Percentiles rank a stretch among this genome's conserved stretches.
These are phyloP conservation scores for Anisodus tanguticus DNA, from an alignment of 257 asterid species.

Conservation along the genomic window DNA sequence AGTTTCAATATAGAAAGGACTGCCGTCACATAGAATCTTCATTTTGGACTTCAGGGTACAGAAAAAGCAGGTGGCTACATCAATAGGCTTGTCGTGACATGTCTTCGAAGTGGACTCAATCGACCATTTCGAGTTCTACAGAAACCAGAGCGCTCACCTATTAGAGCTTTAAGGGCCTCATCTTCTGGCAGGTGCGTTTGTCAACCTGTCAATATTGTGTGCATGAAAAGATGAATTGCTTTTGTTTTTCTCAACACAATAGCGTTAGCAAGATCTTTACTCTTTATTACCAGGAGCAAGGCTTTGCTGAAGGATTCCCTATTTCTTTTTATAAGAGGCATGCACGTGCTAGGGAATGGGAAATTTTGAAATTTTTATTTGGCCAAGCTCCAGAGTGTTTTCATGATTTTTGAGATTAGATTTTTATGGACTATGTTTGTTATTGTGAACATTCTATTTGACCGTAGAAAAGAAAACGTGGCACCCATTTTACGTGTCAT, in stretches of 20 bases:
- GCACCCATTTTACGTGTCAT: neutral
- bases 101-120: conserved; percentile 94
- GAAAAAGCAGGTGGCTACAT: conserved; percentile 89
- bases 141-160: conserved; percentile 96
- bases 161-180: conserved; percentile 95
- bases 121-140: conserved; percentile 89
- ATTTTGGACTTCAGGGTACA: conserved; percentile 62
- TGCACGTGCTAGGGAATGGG: conserved; percentile 8
- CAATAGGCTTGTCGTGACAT: conserved; percentile 87
- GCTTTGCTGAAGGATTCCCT: conserved; percentile 2
- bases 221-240: conserved; percentile 10
- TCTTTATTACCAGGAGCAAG: neutral
- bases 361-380: conserved; percentile 7
- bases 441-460: conserved; percentile 15
- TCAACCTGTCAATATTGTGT: neutral
- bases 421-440: neutral
- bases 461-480: neutral
- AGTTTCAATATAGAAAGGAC: neutral
- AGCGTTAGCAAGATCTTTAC: neutral
- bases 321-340: neutral
- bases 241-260: neutral
- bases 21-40: conserved; percentile 32
- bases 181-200: conserved; percentile 87
- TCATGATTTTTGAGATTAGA: neutral
- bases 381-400: neutral